These are phyloP conservation scores for Geotrichum reessii DNA, from an alignment of 1,139 yeast genomes.

Conservation along the genomic window DNA sequence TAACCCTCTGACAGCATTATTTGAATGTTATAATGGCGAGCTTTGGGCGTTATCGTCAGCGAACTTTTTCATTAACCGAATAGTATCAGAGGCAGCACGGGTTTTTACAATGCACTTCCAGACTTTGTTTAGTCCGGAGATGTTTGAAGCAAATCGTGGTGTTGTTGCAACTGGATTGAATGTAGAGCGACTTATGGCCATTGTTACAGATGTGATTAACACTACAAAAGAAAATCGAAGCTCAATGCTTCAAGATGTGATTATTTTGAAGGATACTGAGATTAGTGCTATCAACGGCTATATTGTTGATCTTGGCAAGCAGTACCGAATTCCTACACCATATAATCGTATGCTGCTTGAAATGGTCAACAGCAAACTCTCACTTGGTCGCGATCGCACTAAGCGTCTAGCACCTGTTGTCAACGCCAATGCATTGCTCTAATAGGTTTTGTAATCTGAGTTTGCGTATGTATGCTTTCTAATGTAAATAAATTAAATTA, in stretches of 20 bases:
- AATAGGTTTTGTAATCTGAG: not conserved
- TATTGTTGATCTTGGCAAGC: slow-evolving; percentile 49
- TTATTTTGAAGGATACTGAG: slow-evolving; percentile 59
- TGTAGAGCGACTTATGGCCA: slow-evolving; percentile 39
- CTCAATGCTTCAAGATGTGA: slow-evolving; percentile 82
- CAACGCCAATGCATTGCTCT: slow-evolving; percentile 1
- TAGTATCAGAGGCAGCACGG: slow-evolving; percentile 30
- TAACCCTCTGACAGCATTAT: slow-evolving; percentile 65
- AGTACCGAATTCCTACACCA: slow-evolving; percentile 41
- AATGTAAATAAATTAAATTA: not conserved
- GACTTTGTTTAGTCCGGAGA: slow-evolving; percentile 18
- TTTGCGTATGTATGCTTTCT: not conserved
- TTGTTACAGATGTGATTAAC: slow-evolving; percentile 46
- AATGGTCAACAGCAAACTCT: slow-evolving; percentile 38
- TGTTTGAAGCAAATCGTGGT: slow-evolving; percentile 17
- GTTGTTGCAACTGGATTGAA: slow-evolving; percentile 6
- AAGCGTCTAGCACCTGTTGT: slow-evolving; percentile 12
- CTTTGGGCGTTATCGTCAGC: slow-evolving; percentile 35
- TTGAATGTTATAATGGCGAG: slow-evolving; percentile 70
- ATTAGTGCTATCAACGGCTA: slow-evolving; percentile 76
- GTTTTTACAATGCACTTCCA: slow-evolving; percentile 34
- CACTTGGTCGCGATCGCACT: slow-evolving; percentile 16
- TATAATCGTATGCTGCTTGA: slow-evolving; percentile 46
- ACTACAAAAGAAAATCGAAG: slow-evolving; percentile 57
- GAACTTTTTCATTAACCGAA: slow-evolving; percentile 21